phyloP scores from a whole-genome alignment of 1,139 yeast genomes.

The Magnusiomyces paraingens region DNA sequence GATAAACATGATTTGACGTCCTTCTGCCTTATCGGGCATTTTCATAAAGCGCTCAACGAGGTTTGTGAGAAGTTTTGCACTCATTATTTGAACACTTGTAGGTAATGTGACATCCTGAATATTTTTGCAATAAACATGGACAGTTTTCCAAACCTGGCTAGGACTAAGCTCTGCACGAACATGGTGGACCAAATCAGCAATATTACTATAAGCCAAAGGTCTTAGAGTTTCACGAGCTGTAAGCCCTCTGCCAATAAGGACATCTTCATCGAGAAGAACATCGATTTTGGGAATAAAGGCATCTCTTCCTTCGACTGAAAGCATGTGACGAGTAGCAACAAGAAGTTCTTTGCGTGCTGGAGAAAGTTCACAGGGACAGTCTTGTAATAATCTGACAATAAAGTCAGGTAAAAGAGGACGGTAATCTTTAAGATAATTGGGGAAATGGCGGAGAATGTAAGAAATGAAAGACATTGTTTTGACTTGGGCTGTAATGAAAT shows the following conservation, averaged over 20 bases:
- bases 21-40: conserved; percentile 74
- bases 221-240: conserved; percentile 80
- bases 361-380: conserved; percentile 93
- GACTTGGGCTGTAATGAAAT: conserved; percentile 90
- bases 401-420: conserved; percentile 75
- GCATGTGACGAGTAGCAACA: conserved; percentile 90
- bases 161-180: conserved; percentile 81
- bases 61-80: conserved; percentile 83
- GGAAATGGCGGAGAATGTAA: conserved; percentile 81
- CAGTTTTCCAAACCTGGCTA: conserved; percentile 83
- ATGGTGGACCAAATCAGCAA: conserved; percentile 92
- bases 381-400: conserved; percentile 78
- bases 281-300: conserved; percentile 84
- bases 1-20: conserved; percentile 57
- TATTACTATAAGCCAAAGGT: conserved; percentile 91
- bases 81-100: conserved; percentile 91
- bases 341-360: conserved; percentile 88
- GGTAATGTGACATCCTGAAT: conserved; percentile 80
- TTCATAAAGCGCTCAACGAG: conserved; percentile 84
- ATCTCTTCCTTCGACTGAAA: conserved; percentile 79
- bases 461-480: conserved; percentile 95
- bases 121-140: conserved; percentile 72
- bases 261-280: conserved; percentile 74
- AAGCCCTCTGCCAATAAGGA: conserved; percentile 85
- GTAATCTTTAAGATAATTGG: conserved; percentile 58